phyloP scores from a whole-genome alignment of 2,329 filamentous ascomycete genomes.

The Trichophyton benhamiae region DNA sequence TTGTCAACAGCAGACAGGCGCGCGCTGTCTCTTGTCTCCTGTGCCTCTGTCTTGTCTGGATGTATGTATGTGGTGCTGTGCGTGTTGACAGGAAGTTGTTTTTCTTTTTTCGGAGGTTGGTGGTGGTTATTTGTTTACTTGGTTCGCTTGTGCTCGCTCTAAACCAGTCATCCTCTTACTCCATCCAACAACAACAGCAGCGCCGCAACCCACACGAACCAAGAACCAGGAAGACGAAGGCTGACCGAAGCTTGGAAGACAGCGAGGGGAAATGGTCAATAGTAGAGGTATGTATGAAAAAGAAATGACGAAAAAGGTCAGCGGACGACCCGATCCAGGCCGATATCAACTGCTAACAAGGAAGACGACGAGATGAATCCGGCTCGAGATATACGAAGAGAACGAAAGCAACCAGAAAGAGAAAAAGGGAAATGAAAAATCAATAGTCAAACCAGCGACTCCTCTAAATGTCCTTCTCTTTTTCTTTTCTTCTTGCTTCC shows the following conservation, averaged over 20 bases:
- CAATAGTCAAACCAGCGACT: neutral
- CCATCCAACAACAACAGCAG: neutral
- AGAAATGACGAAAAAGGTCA: neutral
- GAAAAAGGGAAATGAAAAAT: neutral
- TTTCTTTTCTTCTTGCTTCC: neutral
- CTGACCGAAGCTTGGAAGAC: neutral
- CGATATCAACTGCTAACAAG: neutral
- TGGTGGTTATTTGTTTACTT: conserved; percentile 1
- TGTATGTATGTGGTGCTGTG: neutral
- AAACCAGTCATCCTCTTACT: neutral
- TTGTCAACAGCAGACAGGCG: neutral
- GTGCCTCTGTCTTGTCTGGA: too few species aligned
- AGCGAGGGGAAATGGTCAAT: neutral
- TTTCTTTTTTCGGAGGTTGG: neutral
- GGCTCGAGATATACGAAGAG: neutral
- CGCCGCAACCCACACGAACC: neutral
- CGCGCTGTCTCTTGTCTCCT: neutral
- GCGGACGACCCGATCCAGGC: neutral
- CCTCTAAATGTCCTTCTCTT: neutral
- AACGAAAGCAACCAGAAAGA: neutral
- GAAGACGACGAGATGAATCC: conserved; percentile 1
- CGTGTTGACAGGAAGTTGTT: neutral
- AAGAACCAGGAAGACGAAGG: neutral
- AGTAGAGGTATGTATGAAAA: neutral
- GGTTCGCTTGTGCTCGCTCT: conserved; percentile 1